Percentiles rank a stretch among this genome's conserved stretches.
phyloP scores from a whole-genome alignment of 176 grass and related monocot genomes.

The Themeda triandra region DNA sequence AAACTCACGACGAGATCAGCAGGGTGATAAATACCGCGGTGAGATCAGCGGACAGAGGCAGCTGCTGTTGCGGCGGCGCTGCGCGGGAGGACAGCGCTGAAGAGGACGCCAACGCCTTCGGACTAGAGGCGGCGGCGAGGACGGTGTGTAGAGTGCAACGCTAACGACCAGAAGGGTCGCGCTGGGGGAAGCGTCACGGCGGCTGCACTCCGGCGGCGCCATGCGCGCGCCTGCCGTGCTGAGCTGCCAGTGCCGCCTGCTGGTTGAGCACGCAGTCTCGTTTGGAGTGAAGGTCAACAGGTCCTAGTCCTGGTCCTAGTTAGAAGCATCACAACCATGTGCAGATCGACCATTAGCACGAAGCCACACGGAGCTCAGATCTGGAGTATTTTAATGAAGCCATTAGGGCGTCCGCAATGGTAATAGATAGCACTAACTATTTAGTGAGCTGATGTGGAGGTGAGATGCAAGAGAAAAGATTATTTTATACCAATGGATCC shows the following conservation, averaged over 20 bases:
- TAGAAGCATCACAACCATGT: background rate
- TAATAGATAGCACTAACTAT: too few relatives aligned
- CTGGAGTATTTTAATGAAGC: too few relatives aligned
- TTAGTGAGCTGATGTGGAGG: too few relatives aligned
- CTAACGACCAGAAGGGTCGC: background rate
- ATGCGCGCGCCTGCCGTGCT: background rate
- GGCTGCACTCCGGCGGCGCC: slow-evolving; percentile 2
- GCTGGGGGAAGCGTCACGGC: background rate
- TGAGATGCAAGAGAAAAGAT: too few relatives aligned
- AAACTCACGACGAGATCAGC: too few relatives aligned
- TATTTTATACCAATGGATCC: too few relatives aligned
- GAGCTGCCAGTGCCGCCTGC: too few relatives aligned
- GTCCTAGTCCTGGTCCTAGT: too few relatives aligned
- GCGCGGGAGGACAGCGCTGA: background rate
- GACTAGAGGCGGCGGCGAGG: background rate
- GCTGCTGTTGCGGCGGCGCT: background rate
- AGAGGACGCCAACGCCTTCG: background rate
- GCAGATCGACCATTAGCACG: background rate
- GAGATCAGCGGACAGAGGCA: background rate
- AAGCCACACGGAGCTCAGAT: background rate
- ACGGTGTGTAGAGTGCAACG: background rate
- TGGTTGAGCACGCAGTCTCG: background rate
- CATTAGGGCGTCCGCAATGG: too few relatives aligned
- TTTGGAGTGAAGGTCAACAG: background rate
- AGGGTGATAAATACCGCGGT: background rate